A percentile compares a stretch with the other conserved stretches of the same genome.
phyloP scores from a whole-genome alignment of 2,329 filamentous ascomycete genomes.

The Claviceps capensis region DNA sequence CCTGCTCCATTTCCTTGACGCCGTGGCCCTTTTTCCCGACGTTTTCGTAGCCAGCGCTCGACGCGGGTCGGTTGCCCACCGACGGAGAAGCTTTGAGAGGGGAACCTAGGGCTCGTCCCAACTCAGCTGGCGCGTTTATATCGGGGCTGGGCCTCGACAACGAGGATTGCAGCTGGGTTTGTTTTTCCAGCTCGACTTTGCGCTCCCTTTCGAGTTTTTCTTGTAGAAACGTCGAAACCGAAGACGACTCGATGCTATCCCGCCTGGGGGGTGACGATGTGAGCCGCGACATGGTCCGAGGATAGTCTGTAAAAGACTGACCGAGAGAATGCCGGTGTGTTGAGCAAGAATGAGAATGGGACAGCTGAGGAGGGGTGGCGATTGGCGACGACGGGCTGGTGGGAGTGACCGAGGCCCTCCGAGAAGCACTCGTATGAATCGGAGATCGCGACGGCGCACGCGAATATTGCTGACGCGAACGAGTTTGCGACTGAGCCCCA shows the following conservation, averaged over 20 bases:
- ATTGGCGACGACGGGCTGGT: conserved; percentile 29
- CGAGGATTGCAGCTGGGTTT: conserved; percentile 15
- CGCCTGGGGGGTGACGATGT: conserved; percentile 29
- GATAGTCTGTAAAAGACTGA: conserved; percentile 19
- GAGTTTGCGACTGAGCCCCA: conserved; percentile 10
- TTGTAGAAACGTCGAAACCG: conserved; percentile 38
- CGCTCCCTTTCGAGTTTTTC: conserved; percentile 40
- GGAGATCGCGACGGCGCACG: conserved; percentile 34
- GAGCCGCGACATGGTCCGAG: conserved; percentile 25
- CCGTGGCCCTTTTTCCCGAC: conserved; percentile 42
- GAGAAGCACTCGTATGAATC: conserved; percentile 27
- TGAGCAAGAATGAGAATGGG: conserved; percentile 22
- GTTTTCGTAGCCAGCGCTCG: conserved; percentile 25
- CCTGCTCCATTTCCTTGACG: conserved; percentile 54
- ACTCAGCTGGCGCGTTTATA: conserved; percentile 25
- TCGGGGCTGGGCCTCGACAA: conserved; percentile 24
- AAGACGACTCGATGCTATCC: conserved; percentile 26
- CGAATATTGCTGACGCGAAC: conserved; percentile 18
- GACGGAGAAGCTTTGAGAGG: conserved; percentile 22
- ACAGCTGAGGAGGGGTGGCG: conserved; percentile 21
- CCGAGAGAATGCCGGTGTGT: conserved; percentile 27
- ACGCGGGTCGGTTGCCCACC: conserved; percentile 27
- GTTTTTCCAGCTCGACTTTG: conserved; percentile 32
- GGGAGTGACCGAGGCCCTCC: conserved; percentile 26
- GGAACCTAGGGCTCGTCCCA: conserved; percentile 24